Base-by-base conservation (phyloP, 768 basidiomycete species). In the Wakefieldia striispora region DNA sequence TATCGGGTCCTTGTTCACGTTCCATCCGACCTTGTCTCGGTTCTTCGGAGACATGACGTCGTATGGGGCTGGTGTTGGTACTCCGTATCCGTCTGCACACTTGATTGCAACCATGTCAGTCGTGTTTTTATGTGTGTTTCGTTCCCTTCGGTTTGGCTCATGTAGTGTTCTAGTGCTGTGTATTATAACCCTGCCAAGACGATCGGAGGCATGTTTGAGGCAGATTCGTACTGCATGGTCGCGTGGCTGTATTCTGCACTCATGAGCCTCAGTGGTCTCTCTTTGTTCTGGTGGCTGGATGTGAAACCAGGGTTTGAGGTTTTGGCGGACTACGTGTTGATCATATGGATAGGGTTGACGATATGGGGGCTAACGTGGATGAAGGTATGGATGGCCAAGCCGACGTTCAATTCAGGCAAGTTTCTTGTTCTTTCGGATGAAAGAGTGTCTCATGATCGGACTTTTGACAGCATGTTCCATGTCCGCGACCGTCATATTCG, bases 111-210 rank as follows among this genome's bases (percentile, higher is more conserved):
- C 94, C 2, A 80, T 97, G 93, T 94, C 66, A 63, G 55, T 35
- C 9, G 34, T 12, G 11, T 37, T 20, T 38, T 17, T 35, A 3
- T 35, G 33, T 16, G 5, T 10, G 37, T 29, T 6, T n/a, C n/a
- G n/a, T n/a, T n/a, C n/a, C n/a, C 50, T 42, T 47, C 43, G 20
- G 31, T 41, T 43, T 35, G 31, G 17, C 51, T 63, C 38, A 63
- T 14, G n/a, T 36, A 8, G 4, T 1, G 33, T 44, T 26, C 48
- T 40, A 86, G 89, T 51, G 82, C 82, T 5, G 88, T 91, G 0
- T 94, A 97, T 68, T 97, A 83, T 67, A 92, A 95, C 58, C 95
- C 95, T 4, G 94, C 94, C 23, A 94, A 95, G 62, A 94, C 92
- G 0, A 72, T 88, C 5, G 97, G 95, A 5, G 88, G 79, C 0